Base-by-base conservation (phyloP, 371 early-diverging fungal genomes). In the Mortierella sp. region DNA sequence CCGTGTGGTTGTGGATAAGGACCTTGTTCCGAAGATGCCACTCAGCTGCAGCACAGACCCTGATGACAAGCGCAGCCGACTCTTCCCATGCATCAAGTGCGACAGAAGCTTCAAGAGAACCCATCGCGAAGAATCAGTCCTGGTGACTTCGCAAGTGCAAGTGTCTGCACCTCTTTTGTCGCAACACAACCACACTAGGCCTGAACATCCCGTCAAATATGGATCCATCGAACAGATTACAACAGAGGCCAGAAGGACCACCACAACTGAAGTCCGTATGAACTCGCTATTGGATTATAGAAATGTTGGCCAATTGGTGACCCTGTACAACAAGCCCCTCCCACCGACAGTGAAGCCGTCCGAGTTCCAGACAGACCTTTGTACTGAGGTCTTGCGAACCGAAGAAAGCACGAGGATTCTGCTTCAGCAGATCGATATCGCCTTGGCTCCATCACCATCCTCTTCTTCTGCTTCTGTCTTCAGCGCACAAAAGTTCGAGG, bases 281-380 rank as follows among this genome's bases (percentile, higher is more conserved):
- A 49, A 58, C 12, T 76, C 76, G 3, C 41, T 76, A 3, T 27
- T 76, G 62, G 76, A 76, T 30, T 76, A 76, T 26, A 39, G 54
- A 38, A 57, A 76, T 45, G 48, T 76, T 39, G 76, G 76, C 8
- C 76, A 69, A 19, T 30, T 76, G 43, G 57, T 76, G 26, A 41
- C 43, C 8, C 26, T 76, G n/a, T 26, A 27, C 51, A 69, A 76
- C 27, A n/a, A 28, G 9, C 23, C 47, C 5, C 12, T 43, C 18
- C 47, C 51, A 10, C 76, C 76, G 0, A 50, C 39, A 4, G 70
- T 58, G 34, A 61, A 65, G 21, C 76, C 76, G 0, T 76, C 76
- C 1, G 66, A 52, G 13, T 54, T 54, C 41, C 61, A 76, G 55
- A 56, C 73, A n/a, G 38, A 76, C 38, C 62, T 58, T 14, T 58